Conservation (phyloP, 2,329 filamentous ascomycete species). For the Pestalotiopsis sp. region DNA sequence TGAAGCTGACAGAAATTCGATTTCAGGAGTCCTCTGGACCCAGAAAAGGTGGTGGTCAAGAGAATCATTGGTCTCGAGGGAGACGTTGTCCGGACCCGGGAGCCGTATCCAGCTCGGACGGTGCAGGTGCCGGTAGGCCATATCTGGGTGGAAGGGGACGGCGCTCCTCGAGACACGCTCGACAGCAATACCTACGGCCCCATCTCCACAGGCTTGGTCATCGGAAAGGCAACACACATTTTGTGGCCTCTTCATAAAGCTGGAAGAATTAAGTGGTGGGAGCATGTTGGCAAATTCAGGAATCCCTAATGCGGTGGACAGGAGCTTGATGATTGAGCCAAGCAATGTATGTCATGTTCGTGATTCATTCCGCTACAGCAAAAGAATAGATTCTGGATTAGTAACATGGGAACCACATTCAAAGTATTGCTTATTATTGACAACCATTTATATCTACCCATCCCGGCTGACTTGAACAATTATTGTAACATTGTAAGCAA, state of each 20-base stretch:
- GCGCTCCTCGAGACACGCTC: conserved; percentile 65
- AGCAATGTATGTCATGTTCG: no score
- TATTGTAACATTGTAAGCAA: background rate
- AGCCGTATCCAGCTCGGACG: conserved; percentile 57
- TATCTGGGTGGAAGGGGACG: conserved; percentile 95
- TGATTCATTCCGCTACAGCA: no score
- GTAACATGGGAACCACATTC: no score
- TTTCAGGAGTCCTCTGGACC: conserved; percentile 69
- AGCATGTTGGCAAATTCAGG: conserved; percentile 39
- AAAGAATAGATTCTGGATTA: no score
- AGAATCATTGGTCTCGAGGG: conserved; percentile 80
- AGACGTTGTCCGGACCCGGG: conserved; percentile 70
- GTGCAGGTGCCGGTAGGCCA: conserved; percentile 79
- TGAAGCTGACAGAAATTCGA: conserved; percentile 10
- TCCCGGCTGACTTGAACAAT: no score
- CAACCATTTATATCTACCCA: no score
- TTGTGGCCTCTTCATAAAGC: conserved; percentile 68
- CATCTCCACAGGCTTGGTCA: conserved; percentile 73
- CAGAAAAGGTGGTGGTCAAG: conserved; percentile 75
- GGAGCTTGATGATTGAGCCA: no score
- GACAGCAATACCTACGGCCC: conserved; percentile 95
- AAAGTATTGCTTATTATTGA: no score
- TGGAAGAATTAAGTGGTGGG: conserved; percentile 60
- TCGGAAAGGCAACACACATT: conserved; percentile 73
- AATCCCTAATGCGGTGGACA: background rate